Percentiles rank a stretch among this genome's conserved stretches.
Evolutionary conservation across 768 basidiomycete genomes (phyloP).

Genomic region (Stropharia rugosoannulata): DNA sequence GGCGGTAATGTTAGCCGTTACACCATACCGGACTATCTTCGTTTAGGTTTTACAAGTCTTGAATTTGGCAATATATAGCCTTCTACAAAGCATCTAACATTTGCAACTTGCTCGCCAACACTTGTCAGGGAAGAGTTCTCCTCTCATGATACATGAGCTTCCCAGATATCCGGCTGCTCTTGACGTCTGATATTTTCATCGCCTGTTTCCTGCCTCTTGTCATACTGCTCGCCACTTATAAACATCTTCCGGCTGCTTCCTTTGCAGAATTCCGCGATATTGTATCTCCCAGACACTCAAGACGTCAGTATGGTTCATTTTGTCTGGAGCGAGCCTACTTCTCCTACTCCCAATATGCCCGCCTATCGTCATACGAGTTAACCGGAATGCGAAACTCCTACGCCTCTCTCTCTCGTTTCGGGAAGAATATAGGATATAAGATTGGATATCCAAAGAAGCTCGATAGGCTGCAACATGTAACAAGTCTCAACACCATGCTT

Average conservation of each 20-base stretch:
- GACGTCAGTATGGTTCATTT: conserved; percentile 31
- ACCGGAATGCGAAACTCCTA: conserved; percentile 42
- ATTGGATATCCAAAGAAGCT: conserved; percentile 59
- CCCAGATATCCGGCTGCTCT: conserved; percentile 15
- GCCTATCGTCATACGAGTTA: conserved; percentile 41
- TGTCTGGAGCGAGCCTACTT: conserved; percentile 43
- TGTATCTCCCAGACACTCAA: conserved; percentile 20
- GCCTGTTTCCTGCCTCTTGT: conserved; percentile 38
- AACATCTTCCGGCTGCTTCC: conserved; percentile 21
- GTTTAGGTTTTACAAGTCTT: too few relatives aligned
- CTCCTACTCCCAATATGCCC: conserved; percentile 43
- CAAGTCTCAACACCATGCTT: conserved; percentile 35
- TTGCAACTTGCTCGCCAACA: not conserved
- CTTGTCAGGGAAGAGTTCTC: too few relatives aligned
- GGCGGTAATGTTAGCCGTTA: conserved; percentile 66
- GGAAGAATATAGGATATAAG: conserved; percentile 48
- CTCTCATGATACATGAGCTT: conserved; percentile 10
- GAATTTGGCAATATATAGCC: too few relatives aligned
- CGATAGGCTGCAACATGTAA: conserved; percentile 39
- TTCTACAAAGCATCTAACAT: too few relatives aligned
- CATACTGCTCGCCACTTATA: conserved; percentile 30
- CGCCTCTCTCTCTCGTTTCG: conserved; percentile 37
- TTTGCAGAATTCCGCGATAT: conserved; percentile 27
- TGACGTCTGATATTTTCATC: conserved; percentile 35
- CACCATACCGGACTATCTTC: conserved; percentile 42